Evolutionary conservation across 495 filamentous ascomycete species (phyloP).

Genomic region (Annulohypoxylon nitens): DNA sequence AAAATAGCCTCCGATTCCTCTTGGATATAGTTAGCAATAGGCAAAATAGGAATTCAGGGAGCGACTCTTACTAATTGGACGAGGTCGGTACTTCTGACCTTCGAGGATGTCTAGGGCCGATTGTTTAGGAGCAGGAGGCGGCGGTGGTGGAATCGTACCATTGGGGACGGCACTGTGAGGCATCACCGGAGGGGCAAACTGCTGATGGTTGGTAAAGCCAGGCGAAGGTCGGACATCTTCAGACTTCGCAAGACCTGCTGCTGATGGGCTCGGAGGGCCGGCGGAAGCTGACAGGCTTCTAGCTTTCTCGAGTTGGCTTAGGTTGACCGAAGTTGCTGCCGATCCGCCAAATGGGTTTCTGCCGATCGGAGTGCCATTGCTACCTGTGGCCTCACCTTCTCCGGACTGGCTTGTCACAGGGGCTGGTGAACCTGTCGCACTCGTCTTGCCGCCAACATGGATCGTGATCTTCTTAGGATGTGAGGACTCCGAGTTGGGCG

Average conservation of each 20-base stretch:
- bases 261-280: conserved; percentile 64
- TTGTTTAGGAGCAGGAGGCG: conserved; percentile 41
- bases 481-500: conserved; percentile 53
- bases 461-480: conserved; percentile 67
- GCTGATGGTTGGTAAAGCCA: conserved; percentile 46
- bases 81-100: conserved; percentile 46
- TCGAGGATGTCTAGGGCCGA: conserved; percentile 45
- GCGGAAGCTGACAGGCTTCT: conserved; percentile 60
- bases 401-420: conserved; percentile 59
- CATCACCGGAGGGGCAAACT: conserved; percentile 46
- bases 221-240: conserved; percentile 61
- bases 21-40: conserved; percentile 46
- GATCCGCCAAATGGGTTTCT: conserved; percentile 47
- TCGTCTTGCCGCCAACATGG: conserved; percentile 64
- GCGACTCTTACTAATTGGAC: conserved; percentile 39
- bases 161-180: conserved; percentile 51
- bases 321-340: conserved; percentile 43
- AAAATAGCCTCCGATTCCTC: conserved; percentile 70
- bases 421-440: conserved; percentile 67
- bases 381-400: conserved; percentile 49
- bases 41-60: conserved; percentile 49
- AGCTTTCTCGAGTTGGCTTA: conserved; percentile 57
- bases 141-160: conserved; percentile 48
- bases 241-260: conserved; percentile 57
- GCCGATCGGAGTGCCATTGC: conserved; percentile 49